Evolutionary conservation across 192 early-diverging fungal species (phyloP).

Genomic region (Dissophora ornata): DNA sequence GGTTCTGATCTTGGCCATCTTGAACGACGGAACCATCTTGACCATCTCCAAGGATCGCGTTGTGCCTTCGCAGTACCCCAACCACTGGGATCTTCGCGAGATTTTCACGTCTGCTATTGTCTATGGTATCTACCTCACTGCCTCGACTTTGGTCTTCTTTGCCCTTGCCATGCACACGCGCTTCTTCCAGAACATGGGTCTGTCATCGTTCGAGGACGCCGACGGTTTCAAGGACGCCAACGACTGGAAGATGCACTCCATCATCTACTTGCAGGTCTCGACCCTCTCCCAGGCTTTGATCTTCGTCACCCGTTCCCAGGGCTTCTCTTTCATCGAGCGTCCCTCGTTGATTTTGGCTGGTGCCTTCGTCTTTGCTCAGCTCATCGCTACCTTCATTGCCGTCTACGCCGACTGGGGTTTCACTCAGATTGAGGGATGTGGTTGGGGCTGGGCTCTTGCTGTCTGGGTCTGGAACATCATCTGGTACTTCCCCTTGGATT

Average conservation of each 20-base stretch:
- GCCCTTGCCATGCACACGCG: constrained; percentile 68
- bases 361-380: constrained; percentile 78
- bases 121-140: constrained; percentile 85
- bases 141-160: constrained; percentile 82
- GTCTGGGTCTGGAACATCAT: constrained; percentile 86
- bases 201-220: constrained; percentile 49
- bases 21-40: constrained; percentile 94
- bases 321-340: constrained; percentile 81
- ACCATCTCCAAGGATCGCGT: constrained; percentile 92
- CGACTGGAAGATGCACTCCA: constrained; percentile 74
- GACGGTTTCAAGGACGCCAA: constrained; percentile 64
- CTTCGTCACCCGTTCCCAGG: constrained; percentile 80
- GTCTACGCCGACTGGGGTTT: constrained; percentile 87
- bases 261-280: constrained; percentile 85
- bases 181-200: constrained; percentile 76
- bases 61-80: constrained; percentile 80
- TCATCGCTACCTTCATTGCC: constrained; percentile 83
- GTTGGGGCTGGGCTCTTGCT: constrained; percentile 80
- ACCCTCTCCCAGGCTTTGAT: constrained; percentile 83
- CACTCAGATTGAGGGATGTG: constrained; percentile 75
- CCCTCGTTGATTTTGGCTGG: constrained; percentile 73
- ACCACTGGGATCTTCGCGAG: constrained; percentile 91
- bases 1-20: constrained; percentile 88
- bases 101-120: constrained; percentile 89
- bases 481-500: constrained; percentile 82